Evolutionary conservation across 345 rosid species (phyloP), one percentile per base, ranked within the genome.

Genomic region (Syzygium jambos): DNA sequence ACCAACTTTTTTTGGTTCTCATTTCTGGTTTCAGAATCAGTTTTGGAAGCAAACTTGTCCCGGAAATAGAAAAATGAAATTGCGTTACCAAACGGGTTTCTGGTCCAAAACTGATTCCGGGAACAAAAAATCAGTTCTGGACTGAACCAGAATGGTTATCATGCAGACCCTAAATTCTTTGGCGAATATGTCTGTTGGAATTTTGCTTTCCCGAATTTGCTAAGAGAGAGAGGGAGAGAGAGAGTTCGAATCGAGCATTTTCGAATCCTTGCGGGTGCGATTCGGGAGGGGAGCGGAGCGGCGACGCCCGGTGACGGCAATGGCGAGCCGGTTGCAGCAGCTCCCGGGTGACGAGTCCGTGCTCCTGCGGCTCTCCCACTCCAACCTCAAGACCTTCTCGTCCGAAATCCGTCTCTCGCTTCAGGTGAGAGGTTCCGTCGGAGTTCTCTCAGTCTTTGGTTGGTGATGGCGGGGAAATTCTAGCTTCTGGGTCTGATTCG

Each of bases 301-400:
- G 56, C 46, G 46, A 13, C 73, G 73, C 73, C 73, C 34, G 11
- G 34, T 7, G 68, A 13, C 6, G 68, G 30, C 68, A 21, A 89
- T 89, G 91, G 87, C 91, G 65, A 82, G 84, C 84, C n/a, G 56
- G 52, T 77, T 87, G 55, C 91, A 91, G 88, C 94, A 93, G 90
- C 87, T 91, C 23, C 91, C 93, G 59, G 92, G 85, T 29, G 98
- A 94, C 87, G 96, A 96, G 63, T 93, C 95, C 14, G 95, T 97
- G 23, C 91, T 93, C 87, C 89, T 97, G 13, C 93, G 93, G 11
- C 87, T 97, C 77, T 94, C 96, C 89, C 98, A 97, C 87, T 94
- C 96, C 85, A 97, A 97, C 84, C 92, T 93, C 89, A 97, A 96
- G 88, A 92, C 91, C 89, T 94, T 97, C 87, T 90, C 95, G 51